Evolutionary conservation across 2,329 filamentous ascomycete genomes (phyloP).

Genomic region (Escovopsis weberi): DNA sequence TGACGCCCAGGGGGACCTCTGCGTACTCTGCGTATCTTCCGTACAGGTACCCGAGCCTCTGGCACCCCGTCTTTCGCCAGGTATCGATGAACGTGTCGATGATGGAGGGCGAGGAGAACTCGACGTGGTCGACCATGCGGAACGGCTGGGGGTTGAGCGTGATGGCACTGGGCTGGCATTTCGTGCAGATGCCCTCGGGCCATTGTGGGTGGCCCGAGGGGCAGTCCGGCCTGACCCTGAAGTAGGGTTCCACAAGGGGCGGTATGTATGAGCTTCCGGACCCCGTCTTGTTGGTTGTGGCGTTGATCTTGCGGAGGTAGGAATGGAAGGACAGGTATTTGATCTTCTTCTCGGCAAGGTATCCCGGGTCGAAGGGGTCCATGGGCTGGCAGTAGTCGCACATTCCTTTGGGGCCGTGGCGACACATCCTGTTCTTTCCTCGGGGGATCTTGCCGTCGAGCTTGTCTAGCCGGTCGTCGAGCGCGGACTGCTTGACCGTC

Average conservation of each 20-base stretch:
- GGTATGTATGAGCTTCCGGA: constrained; percentile 91
- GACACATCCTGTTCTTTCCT: constrained; percentile 77
- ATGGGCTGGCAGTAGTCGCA: constrained; percentile 98
- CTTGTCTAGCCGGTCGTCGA: constrained; percentile 79
- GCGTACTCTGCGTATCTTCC: constrained; percentile 82
- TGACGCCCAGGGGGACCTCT: constrained; percentile 84
- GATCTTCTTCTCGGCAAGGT: constrained; percentile 91
- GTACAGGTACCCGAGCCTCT: constrained; percentile 82
- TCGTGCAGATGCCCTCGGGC: constrained; percentile 94
- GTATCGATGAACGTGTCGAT: constrained; percentile 85
- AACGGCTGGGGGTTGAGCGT: constrained; percentile 86
- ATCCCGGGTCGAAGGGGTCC: constrained; percentile 82
- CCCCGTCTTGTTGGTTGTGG: constrained; percentile 91
- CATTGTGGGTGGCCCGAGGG: constrained; percentile 86
- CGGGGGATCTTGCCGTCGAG: constrained; percentile 79
- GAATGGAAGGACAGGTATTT: constrained; percentile 97
- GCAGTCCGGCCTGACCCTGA: constrained; percentile 75
- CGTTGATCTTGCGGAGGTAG: constrained; percentile 86
- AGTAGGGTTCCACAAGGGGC: constrained; percentile 83
- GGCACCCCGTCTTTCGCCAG: constrained; percentile 73
- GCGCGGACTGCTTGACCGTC: constrained; percentile 67
- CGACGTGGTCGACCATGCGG: constrained; percentile 96
- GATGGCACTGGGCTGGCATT: constrained; percentile 95
- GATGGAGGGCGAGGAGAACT: constrained; percentile 73
- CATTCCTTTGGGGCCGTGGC: constrained; percentile 94